A percentile compares a stretch with the other conserved stretches of the same genome.
Conservation (phyloP, 805 yeast genomes). For the Kazachstania psychrophila region DNA sequence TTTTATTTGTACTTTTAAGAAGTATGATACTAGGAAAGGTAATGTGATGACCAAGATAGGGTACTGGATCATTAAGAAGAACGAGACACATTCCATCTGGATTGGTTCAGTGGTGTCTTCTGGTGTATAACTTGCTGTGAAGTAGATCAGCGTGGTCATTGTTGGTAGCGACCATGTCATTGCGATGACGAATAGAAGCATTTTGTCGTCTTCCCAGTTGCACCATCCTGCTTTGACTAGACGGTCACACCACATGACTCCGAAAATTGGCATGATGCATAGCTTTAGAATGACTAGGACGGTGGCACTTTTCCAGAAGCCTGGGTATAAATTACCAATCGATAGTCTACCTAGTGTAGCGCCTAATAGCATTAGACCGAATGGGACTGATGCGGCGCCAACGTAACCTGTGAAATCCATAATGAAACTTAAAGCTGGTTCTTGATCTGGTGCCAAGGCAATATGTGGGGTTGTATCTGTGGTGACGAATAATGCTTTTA, state of each 20-base stretch:
- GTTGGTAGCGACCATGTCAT: conserved; percentile 77
- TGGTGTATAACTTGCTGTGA: conserved; percentile 80
- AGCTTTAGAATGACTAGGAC: conserved; percentile 50
- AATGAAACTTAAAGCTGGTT: conserved; percentile 76
- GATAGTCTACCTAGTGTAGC: conserved; percentile 77
- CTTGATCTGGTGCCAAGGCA: conserved; percentile 73
- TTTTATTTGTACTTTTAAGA: conserved; percentile 29
- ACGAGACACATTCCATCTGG: conserved; percentile 78
- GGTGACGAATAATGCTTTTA: conserved; percentile 59
- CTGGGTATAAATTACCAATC: conserved; percentile 52
- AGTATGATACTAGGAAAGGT: conserved; percentile 47
- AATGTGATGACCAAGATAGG: conserved; percentile 56
- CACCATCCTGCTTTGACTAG: conserved; percentile 62
- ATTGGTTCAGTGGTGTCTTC: conserved; percentile 35
- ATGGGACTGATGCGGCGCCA: conserved; percentile 84
- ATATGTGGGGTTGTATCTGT: conserved; percentile 37
- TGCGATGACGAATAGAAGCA: conserved; percentile 66
- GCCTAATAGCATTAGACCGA: conserved; percentile 77
- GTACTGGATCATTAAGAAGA: conserved; percentile 67
- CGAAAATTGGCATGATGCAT: conserved; percentile 72
- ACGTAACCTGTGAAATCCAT: conserved; percentile 74
- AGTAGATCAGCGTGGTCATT: conserved; percentile 79
- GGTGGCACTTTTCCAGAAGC: conserved; percentile 58
- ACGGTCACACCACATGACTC: conserved; percentile 55
- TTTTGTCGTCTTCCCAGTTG: conserved; percentile 35